A percentile compares a stretch with the other conserved stretches of the same genome.
Conservation (phyloP, 164 flowering plant species). For the Houttuynia cordata region DNA sequence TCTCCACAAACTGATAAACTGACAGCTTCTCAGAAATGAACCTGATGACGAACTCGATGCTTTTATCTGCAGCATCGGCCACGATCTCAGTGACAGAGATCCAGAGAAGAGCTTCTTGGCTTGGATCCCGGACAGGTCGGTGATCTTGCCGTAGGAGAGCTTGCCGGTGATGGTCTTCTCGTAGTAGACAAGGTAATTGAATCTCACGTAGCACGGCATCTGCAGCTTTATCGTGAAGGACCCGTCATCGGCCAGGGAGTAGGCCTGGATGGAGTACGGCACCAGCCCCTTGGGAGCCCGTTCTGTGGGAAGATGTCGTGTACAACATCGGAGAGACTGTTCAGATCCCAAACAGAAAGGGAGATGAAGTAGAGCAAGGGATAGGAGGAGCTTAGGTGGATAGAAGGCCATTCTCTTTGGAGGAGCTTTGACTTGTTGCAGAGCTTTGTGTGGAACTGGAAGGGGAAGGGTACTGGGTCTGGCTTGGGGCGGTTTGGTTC, state of each 20-base stretch:
- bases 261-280: conserved; percentile 35
- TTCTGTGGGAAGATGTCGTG: conserved; percentile 45
- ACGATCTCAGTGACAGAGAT: conserved; percentile 40
- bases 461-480: too few relatives aligned
- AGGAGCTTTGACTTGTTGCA: too few relatives aligned
- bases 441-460: too few relatives aligned
- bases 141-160: conserved; percentile 36
- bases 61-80: conserved; percentile 14
- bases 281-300: conserved; percentile 49
- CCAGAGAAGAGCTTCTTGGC: conserved; percentile 69
- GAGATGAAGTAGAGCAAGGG: not conserved
- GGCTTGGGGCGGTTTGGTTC: too few relatives aligned
- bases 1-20: conserved; percentile 26
- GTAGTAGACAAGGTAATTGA: conserved; percentile 41
- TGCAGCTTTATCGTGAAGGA: conserved; percentile 31
- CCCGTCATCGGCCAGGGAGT: conserved; percentile 29
- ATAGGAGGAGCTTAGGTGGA: not conserved
- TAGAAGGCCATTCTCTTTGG: not conserved
- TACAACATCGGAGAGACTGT: conserved; percentile 14
- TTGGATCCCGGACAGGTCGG: conserved; percentile 51
- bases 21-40: conserved; percentile 43
- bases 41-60: conserved; percentile 48
- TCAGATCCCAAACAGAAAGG: too few relatives aligned
- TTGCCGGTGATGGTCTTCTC: conserved; percentile 39
- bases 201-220: conserved; percentile 44